phyloP scores from a whole-genome alignment of 208 protist species.

The Trypanosoma melophagium region DNA sequence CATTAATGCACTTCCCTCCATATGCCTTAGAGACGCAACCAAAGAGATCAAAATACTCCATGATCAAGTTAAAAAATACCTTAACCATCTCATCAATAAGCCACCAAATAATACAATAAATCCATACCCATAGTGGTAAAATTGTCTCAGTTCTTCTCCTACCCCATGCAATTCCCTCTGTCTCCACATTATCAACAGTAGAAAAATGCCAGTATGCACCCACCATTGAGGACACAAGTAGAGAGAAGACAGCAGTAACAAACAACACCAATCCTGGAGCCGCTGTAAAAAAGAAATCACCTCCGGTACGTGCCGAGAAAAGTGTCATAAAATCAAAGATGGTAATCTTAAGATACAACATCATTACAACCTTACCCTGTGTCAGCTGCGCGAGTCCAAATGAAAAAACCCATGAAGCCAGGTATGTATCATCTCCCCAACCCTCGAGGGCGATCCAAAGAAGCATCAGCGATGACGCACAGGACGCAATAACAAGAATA shows the following conservation, averaged over 20 bases:
- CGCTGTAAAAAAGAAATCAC: slow-evolving; percentile 71
- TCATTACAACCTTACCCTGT: slow-evolving; percentile 75
- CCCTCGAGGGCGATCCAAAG: slow-evolving; percentile 45
- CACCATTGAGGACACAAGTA: slow-evolving; percentile 68
- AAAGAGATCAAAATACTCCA: slow-evolving; percentile 76
- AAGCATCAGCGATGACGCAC: slow-evolving; percentile 52
- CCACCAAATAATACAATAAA: slow-evolving; percentile 92
- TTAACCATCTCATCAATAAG: slow-evolving; percentile 84
- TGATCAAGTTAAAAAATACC: slow-evolving; percentile 64
- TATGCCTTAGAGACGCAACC: slow-evolving; percentile 49
- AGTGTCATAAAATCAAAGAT: slow-evolving; percentile 90
- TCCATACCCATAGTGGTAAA: slow-evolving; percentile 86
- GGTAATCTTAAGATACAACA: slow-evolving; percentile 90
- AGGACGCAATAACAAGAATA: slow-evolving; percentile 40
- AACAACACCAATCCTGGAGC: slow-evolving; percentile 58
- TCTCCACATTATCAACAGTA: slow-evolving; percentile 52
- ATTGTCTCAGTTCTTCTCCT: slow-evolving; percentile 47
- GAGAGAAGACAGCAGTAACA: slow-evolving; percentile 58
- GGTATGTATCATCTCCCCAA: slow-evolving; percentile 45
- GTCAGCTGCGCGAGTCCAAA: slow-evolving; percentile 62
- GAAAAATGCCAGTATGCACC: slow-evolving; percentile 70
- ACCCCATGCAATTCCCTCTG: slow-evolving; percentile 73
- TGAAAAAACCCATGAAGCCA: slow-evolving; percentile 48
- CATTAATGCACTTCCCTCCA: slow-evolving; percentile 35
- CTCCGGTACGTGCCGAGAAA: slow-evolving; percentile 85